Evolutionary conservation across 2,329 filamentous ascomycete species (phyloP), one percentile per base, ranked within the genome.

Genomic region (Saccharata proteae): DNA sequence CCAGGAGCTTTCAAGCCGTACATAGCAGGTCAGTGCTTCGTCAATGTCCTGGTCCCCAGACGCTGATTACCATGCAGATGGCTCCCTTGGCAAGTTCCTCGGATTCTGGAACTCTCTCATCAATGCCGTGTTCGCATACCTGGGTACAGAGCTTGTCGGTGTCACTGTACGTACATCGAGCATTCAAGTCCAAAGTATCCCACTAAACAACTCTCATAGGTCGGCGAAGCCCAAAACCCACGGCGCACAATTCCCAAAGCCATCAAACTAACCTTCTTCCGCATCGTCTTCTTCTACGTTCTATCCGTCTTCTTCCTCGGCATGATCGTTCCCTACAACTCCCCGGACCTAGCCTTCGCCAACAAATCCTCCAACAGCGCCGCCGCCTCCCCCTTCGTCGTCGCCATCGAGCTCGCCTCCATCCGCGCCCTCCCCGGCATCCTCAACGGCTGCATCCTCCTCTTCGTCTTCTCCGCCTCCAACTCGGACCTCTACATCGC

Each of bases 211-310:
- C n/a, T n/a, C n/a, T n/a, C n/a, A n/a, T n/a, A n/a, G n/a, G n/a
- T 83, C 19, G 80, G 77, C 32, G 79, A 85, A 55, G 79, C 80
- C 0, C 77, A 84, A 58, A 85, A 85, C 57, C 81, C 81, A 1
- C 74, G 80, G 49, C 73, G 71, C 52, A 80, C 75, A 11, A 76
- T 88, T 38, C 81, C 81, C 5, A 72, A 75, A 37, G 80, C 80
- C 32, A 85, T 85, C 63, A 79, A 75, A 51, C 66, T 84, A 29
- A 85, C 80, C 42, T 86, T 86, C 57, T 86, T 72, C 62, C 80
- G 81, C 36, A 86, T 88, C 51, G 57, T 83, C 42, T 62, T 86
- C 60, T 88, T 88, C 64, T 88, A 88, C 63, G 67, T 75, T 45
- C 55, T 83, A 36, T 76, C 71, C 14, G 77, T 85, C 20, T 67